Evolutionary conservation across 179 eudicot species (phyloP).

Genomic region (Vitellaria paradoxa): DNA sequence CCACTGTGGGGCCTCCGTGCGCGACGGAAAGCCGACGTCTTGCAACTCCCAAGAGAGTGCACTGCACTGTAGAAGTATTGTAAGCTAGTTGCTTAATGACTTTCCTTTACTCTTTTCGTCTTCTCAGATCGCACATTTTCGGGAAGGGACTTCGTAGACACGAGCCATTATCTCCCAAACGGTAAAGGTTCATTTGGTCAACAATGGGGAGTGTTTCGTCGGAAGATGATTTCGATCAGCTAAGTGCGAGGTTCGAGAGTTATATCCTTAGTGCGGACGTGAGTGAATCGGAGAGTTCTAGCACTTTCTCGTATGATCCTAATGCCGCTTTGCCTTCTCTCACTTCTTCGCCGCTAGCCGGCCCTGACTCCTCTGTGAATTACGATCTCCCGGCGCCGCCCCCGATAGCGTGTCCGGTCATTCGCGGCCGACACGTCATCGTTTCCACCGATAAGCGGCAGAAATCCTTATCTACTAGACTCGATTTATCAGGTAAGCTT

Average conservation of each 20-base stretch:
- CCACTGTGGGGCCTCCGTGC: slow-evolving; percentile 13
- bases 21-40: not conserved
- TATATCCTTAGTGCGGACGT: slow-evolving; percentile 26
- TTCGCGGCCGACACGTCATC: slow-evolving; percentile 25
- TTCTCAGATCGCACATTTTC: not conserved
- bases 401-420: slow-evolving; percentile 8
- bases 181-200: not conserved
- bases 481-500: slow-evolving; percentile 17
- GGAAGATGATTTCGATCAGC: slow-evolving; percentile 13
- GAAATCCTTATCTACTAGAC: slow-evolving; percentile 6
- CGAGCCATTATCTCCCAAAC: not conserved
- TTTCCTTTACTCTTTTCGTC: not conserved
- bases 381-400: slow-evolving; percentile 18
- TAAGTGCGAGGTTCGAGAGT: slow-evolving; percentile 23
- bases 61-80: not conserved
- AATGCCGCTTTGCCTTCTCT: slow-evolving; percentile 15
- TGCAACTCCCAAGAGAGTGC: not conserved
- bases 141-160: no score
- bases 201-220: slow-evolving; percentile 6
- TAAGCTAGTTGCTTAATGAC: not conserved
- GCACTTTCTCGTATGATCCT: slow-evolving; percentile 19
- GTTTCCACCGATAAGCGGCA: slow-evolving; percentile 9
- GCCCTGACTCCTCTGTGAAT: not conserved
- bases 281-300: slow-evolving; percentile 29
- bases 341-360: slow-evolving; percentile 21